Evolutionary conservation across 75 land plant species (phyloP), one percentile per base, ranked within the genome.

Genomic region (Pinus albicaulis): DNA sequence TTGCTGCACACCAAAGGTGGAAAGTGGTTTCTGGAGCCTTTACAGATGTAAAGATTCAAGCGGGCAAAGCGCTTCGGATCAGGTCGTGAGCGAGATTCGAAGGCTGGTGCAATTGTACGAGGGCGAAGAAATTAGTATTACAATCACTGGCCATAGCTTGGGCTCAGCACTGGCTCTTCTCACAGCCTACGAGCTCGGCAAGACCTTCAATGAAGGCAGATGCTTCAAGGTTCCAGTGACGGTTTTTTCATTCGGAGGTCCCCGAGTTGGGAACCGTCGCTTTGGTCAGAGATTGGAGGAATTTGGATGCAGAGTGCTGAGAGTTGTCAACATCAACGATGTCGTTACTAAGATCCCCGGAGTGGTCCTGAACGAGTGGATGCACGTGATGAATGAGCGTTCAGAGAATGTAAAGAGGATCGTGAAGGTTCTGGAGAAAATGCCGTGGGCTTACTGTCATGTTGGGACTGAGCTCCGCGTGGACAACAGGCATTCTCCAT

Each of bases 201-300:
- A 68, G 12, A 55, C 70, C 10, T 78, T 88, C 72, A 38, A 55
- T 6, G 28, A 5, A 44, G 48, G 7, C 7, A 44, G 7, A 44
- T 44, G 48, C 48, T 80, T 83, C 24, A 41, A 74, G 16, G 25
- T 60, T 60, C 91, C 89, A 13, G 82, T 84, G 34, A 84, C 90
- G 16, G 93, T 91, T 0, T 34, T 86, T 19, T 91, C 93, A 6
- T 91, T 88, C 71, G 93, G 85, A 0, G 90, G 89, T 19, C 93
- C 93, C 7, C 80, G 93, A 1, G 90, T 88, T 3, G 93, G 93
- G 0, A 91, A 91, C 86, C 34, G 48, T 7, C 76, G 77, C 25
- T 91, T 91, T 78, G 57, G 85, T 17, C 64, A 69, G 15, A 72
- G 75, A 12, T 56, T 91, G 66, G 90, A 91, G 70, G 70, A 65